These are phyloP conservation scores for Acacia acuminata DNA, from an alignment of 306 rosid genomes.

Conservation along the genomic window DNA sequence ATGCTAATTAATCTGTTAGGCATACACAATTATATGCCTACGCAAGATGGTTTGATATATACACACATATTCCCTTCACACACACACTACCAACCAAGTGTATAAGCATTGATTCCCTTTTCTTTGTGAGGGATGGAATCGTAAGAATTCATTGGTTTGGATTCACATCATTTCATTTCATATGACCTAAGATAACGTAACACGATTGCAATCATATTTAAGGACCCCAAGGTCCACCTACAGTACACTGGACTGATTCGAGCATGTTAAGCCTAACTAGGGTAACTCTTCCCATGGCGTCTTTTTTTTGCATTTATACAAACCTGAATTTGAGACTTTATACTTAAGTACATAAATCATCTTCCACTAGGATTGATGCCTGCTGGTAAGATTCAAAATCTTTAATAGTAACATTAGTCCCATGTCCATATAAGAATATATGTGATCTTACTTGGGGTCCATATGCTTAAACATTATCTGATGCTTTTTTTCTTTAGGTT, in stretches of 20 bases:
- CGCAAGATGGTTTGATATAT: background rate
- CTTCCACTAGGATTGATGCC: too few species aligned
- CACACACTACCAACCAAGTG: background rate
- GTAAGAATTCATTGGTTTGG: background rate
- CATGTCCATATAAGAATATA: background rate
- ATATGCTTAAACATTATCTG: background rate
- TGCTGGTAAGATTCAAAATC: background rate
- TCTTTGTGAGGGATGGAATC: background rate
- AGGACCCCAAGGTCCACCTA: background rate
- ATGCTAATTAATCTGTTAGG: background rate
- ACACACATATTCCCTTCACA: background rate
- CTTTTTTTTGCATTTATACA: too few species aligned
- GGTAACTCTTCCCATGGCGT: too few species aligned
- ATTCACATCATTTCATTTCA: background rate
- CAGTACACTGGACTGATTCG: too few species aligned
- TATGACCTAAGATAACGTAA: background rate
- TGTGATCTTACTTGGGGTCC: background rate
- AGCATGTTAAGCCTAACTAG: too few species aligned
- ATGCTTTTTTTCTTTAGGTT: background rate
- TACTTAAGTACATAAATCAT: too few species aligned
- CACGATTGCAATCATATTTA: background rate
- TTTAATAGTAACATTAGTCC: background rate
- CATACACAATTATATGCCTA: background rate
- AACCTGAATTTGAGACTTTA: too few species aligned
- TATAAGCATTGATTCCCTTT: background rate